Evolutionary conservation across 306 rosid genomes (phyloP), one percentile per base, ranked within the genome.

Genomic region (Vigna angularis): DNA sequence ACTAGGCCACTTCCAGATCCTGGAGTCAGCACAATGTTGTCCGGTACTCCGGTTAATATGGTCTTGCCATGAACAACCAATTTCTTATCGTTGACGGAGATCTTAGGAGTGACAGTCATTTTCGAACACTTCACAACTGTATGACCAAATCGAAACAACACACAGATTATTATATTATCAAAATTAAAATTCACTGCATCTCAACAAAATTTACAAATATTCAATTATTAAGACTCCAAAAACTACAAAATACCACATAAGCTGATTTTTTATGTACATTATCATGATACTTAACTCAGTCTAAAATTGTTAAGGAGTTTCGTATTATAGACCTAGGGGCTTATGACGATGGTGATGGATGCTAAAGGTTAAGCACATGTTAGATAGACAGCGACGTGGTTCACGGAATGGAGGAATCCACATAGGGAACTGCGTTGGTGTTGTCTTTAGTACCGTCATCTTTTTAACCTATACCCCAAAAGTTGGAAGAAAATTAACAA

Each of bases 11-110:
- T 79, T 4, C 90, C 91, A 0, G 89, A 82, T 10, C 88, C 97
- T 4, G 96, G 93, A 24, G 88, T 93, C 36, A 93, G 77, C 62
- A 91, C 88, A 83, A 96, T 81, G 77, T 91, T 96, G 77, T 91
- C 94, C 0, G 97, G 94, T 13, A 96, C 91, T 47, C 97, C 97
- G 2, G 85, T 93, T 17, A 96, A 69, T 70, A 93, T 85, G 83
- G 91, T 91, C 89, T 91, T 93, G 20, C 97, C 99, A 30, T 93
- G 94, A 34, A 93, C 98, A 83, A 96, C 93, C 70, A 96, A 81
- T 80, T 89, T 93, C 53, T 93, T 96, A 57, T 93, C 91, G 79
- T 83, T 83, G 70, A 93, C 79, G 0, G 83, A 83, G 73, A 93
- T 93, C 59, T 76, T 83, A 6, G 94, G 94, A 18, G 93, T 91